phyloP scores from a whole-genome alignment of 345 rosid genomes.

The Conringia planisiliqua region DNA sequence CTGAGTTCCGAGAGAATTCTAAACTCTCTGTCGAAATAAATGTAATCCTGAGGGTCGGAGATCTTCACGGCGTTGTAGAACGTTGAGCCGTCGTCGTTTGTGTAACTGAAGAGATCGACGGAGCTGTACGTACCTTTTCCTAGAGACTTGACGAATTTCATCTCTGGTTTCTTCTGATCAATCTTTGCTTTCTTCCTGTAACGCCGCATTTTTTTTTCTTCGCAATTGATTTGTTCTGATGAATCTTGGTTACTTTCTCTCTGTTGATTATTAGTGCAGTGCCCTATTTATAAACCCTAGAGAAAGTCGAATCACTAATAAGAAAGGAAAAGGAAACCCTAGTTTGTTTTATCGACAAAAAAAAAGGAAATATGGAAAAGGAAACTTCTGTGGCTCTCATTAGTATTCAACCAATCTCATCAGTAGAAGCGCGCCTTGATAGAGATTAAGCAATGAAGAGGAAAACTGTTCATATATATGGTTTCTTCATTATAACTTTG shows the following conservation, averaged over 20 bases:
- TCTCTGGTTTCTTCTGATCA: not conserved
- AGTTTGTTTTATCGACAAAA: not conserved
- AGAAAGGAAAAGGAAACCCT: not conserved
- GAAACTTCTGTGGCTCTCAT: too few relatives aligned
- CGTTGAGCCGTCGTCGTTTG: constrained; percentile 8
- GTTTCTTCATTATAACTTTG: too few relatives aligned
- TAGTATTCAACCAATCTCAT: too few relatives aligned
- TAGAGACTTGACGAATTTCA: constrained; percentile 20
- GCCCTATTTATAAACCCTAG: not conserved
- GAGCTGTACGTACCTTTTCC: constrained; percentile 28
- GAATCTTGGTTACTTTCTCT: not conserved
- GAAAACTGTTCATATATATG: too few relatives aligned
- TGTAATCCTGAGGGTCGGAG: not conserved
- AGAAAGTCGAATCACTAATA: not conserved
- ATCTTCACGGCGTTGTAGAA: constrained; percentile 20
- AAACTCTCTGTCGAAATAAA: constrained; percentile 9
- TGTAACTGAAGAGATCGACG: constrained; percentile 16
- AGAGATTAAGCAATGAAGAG: too few relatives aligned
- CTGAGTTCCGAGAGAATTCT: constrained; percentile 5
- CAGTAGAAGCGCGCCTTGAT: too few relatives aligned
- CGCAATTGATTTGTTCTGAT: not conserved
- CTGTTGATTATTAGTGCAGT: not conserved
- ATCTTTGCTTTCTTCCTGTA: not conserved
- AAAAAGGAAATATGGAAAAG: not conserved
- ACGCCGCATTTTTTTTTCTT: not conserved